Percentiles rank a stretch among this genome's conserved stretches.
Conservation (phyloP, 768 basidiomycete genomes). For the Antrodiella citrinella region DNA sequence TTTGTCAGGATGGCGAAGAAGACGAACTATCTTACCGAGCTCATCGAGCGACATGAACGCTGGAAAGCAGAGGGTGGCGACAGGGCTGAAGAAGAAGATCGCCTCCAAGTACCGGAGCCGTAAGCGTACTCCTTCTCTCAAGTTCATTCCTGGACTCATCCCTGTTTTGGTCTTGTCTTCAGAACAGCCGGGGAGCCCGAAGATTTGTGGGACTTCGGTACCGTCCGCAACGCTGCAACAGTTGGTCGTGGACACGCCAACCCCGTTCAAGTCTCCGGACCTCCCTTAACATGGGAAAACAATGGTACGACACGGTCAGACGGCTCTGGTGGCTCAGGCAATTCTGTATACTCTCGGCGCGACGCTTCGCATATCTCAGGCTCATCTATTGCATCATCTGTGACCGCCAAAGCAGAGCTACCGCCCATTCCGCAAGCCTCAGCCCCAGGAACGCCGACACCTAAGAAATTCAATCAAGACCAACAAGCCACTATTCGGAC, state of each 20-base stretch:
- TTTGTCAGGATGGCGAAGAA: constrained; percentile 95
- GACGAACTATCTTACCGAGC: constrained; percentile 86
- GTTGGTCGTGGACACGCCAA: constrained; percentile 55
- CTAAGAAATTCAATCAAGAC: constrained; percentile 30
- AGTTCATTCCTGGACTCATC: not conserved
- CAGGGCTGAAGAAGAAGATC: constrained; percentile 62
- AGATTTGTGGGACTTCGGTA: constrained; percentile 97
- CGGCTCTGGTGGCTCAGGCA: constrained; percentile 30
- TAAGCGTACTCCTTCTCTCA: constrained; percentile 28
- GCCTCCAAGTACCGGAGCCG: constrained; percentile 54
- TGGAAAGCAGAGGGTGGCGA: constrained; percentile 91
- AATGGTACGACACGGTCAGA: constrained; percentile 40
- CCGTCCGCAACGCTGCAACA: constrained; percentile 74
- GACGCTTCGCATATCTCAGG: not conserved
- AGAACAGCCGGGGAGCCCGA: constrained; percentile 54
- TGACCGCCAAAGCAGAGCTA: constrained; percentile 48
- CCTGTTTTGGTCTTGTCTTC: constrained; percentile 26
- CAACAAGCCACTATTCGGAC: constrained; percentile 58
- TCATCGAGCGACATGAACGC: constrained; percentile 90
- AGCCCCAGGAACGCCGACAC: constrained; percentile 7
- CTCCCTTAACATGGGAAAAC: constrained; percentile 76
- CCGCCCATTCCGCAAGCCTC: constrained; percentile 41
- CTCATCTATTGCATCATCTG: constrained; percentile 27
- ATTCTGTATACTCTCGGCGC: constrained; percentile 21
- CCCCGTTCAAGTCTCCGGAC: constrained; percentile 52